Evolutionary conservation across 768 basidiomycete species (phyloP).

Genomic region (Amanita subjunquillea): DNA sequence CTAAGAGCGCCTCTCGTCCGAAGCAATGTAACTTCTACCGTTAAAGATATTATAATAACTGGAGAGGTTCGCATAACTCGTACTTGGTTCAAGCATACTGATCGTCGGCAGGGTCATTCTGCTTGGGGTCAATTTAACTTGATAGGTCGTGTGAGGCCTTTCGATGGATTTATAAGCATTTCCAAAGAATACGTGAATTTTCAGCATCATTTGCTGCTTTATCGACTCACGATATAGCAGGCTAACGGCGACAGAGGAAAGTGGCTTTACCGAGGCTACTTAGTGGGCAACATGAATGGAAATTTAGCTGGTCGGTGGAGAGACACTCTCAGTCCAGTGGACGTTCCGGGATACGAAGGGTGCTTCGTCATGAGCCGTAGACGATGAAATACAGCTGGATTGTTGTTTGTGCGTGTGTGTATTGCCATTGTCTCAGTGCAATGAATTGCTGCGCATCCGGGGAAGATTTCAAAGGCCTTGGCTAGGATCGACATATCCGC

Average conservation of each 20-base stretch:
- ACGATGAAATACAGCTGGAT: slow-evolving; percentile 15
- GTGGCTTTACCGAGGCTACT: slow-evolving; percentile 82
- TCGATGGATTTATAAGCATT: slow-evolving; percentile 72
- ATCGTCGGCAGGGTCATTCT: slow-evolving; percentile 61
- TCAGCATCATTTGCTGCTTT: slow-evolving; percentile 3
- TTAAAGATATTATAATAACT: slow-evolving; percentile 56
- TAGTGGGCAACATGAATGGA: slow-evolving; percentile 60
- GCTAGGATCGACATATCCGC: no score
- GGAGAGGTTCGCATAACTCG: slow-evolving; percentile 49
- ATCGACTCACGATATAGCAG: slow-evolving; percentile 21
- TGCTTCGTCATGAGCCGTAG: slow-evolving; percentile 68
- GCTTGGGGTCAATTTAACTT: slow-evolving; percentile 85
- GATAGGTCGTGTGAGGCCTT: slow-evolving; percentile 68
- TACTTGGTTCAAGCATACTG: not conserved
- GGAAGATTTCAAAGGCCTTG: no score
- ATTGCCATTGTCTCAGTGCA: not conserved
- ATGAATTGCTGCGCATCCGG: not conserved
- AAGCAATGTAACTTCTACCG: slow-evolving; percentile 10
- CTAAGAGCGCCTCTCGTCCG: slow-evolving; percentile 13
- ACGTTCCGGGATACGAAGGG: slow-evolving; percentile 73
- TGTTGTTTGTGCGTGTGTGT: not conserved
- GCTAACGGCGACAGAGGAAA: slow-evolving; percentile 63
- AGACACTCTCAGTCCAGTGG: slow-evolving; percentile 61
- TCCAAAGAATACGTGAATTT: slow-evolving; percentile 74
- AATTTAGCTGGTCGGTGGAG: slow-evolving; percentile 81